Evolutionary conservation across 31 red algal species (phyloP), one percentile per base, ranked within the genome.

Genomic region (Bonnemaisonia californica): DNA sequence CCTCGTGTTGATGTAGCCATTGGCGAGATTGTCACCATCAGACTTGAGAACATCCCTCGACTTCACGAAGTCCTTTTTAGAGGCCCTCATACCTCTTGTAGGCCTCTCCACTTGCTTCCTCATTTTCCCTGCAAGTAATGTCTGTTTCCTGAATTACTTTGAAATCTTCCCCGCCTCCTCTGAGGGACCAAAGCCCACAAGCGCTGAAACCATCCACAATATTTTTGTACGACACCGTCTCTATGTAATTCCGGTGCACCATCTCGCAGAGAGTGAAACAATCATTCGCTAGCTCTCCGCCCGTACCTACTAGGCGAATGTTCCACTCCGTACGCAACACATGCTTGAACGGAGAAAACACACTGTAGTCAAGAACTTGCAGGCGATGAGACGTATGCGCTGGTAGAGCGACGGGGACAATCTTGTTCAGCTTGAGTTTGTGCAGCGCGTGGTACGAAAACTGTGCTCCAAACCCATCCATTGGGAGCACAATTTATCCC

Each of bases 391-490:
- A 36, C 1, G 57, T 77, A 18, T 79, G 60, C 1, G 83, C 56
- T 1, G 83, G 83, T 7, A 79, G 34, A 1, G 30, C 60, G n/a
- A 67, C 36, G 0, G 27, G 59, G 2, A 87, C 2, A 55, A 87
- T 57, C 22, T 35, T 55, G 74, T 79, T 87, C 8, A 66, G 57
- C 22, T 3, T 8, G 12, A 87, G 29, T 11, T 69, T 7, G 4
- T 58, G 32, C 39, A 87, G 29, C 2, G 24, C 57, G 9, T 3
- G 8, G 38, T 37, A 58, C 1, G 29, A 33, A 2, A 65, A 22
- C 23, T 79, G 83, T 21, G 57, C 73, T 11, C 71, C 57, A 39
- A 54, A 87, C 0, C 58, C 73, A 35, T 79, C 74, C 18, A 87
- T 55, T 3, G 19, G 51, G 3, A 78, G 41, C 4, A 87, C 3